Base-by-base conservation (phyloP, 306 rosid genomes). In the Vigna nakashimae region DNA sequence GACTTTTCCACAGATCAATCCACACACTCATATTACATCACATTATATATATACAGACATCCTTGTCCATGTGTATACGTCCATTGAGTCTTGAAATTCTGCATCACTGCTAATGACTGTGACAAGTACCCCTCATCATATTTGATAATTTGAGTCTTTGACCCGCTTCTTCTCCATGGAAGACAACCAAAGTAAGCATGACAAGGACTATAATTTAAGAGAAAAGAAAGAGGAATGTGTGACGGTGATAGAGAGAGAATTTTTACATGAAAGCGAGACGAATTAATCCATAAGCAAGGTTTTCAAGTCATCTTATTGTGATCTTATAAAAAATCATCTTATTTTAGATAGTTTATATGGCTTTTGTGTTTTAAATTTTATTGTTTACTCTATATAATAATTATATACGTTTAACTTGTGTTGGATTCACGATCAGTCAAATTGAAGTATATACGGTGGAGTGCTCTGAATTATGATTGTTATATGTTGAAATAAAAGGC, bases 131-230 rank as follows among this genome's bases (percentile, higher is more conserved):
- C 50, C 51, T 24, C 14, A 49, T 68, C 28, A 42, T 40, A 57
- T 69, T 51, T 50, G 4, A 65, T 65, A 18, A 75, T 64, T 71
- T 53, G 22, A 42, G 69, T 71, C 75, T 69, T 75, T 69, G 85
- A 68, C 77, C 73, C 30, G 62, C 28, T 69, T 51, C 49, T 69
- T 43, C 49, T 69, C 26, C 66, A 60, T 45, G 5, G 56, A 71
- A 43, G 56, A 76, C 74, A 70, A 57, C 67, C 73, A 70, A 53
- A 30, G 49, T 22, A 71, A 18, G 52, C 53, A 12, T 36, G 28
- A 77, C 32, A 80, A 45, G 42, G 69, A 58, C 15, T 46, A 67
- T 52, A 65, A 49, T 51, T 30, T 60, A 57, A 57, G 63, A 57
- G 11, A 22, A 22, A 4, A 10, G 2, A 56, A 6, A 56, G 32